phyloP scores from a whole-genome alignment of 2,329 filamentous ascomycete species.

The Septoria petroselini region DNA sequence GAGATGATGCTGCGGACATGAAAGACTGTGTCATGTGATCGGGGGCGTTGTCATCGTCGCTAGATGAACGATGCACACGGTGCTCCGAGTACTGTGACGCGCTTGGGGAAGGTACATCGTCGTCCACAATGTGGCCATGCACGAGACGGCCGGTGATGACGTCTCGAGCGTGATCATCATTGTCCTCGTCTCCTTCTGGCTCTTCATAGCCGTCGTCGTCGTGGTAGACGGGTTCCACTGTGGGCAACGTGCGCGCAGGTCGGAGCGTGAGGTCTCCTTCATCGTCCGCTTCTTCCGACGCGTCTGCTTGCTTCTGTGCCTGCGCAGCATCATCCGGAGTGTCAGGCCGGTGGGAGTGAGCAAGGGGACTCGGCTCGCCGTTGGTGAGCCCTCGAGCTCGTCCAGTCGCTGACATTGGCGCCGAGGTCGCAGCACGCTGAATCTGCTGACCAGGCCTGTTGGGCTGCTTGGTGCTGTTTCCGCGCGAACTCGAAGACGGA shows the following conservation, averaged over 20 bases:
- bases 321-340: constrained; percentile 25
- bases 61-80: constrained; percentile 44
- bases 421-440: constrained; percentile 25
- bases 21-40: constrained; percentile 82
- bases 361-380: constrained; percentile 36
- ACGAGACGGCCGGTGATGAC: constrained; percentile 88
- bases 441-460: constrained; percentile 11
- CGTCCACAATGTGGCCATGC: constrained; percentile 88
- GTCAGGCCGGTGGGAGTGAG: constrained; percentile 33
- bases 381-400: constrained; percentile 29
- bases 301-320: neutral
- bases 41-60: constrained; percentile 55
- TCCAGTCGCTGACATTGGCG: constrained; percentile 15
- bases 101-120: constrained; percentile 74
- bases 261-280: constrained; percentile 16
- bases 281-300: constrained; percentile 2
- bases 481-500: constrained; percentile 19
- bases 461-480: constrained; percentile 15
- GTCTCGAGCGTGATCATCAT: constrained; percentile 66
- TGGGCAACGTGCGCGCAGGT: constrained; percentile 31
- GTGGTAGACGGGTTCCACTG: constrained; percentile 23
- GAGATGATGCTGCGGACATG: constrained; percentile 76
- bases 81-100: constrained; percentile 60
- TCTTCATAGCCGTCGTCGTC: constrained; percentile 38
- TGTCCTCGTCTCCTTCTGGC: constrained; percentile 36